phyloP scores from a whole-genome alignment of 495 filamentous ascomycete genomes.

The Parathielavia hyrcaniae region DNA sequence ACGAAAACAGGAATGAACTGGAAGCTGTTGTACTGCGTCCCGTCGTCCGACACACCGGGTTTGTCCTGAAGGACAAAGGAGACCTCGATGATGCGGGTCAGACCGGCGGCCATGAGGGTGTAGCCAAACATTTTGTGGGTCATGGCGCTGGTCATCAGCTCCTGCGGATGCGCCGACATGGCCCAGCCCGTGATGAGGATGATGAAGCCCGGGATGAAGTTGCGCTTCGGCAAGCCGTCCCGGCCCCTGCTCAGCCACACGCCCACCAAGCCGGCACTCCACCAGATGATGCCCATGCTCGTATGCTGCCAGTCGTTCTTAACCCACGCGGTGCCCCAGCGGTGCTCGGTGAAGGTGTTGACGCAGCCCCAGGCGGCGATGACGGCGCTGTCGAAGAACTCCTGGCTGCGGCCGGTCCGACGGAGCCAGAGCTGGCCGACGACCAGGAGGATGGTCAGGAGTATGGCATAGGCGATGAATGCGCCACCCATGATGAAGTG shows the following conservation, averaged over 20 bases:
- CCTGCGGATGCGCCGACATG: slow-evolving; percentile 85
- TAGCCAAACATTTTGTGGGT: slow-evolving; percentile 92
- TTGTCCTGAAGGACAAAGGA: slow-evolving; percentile 76
- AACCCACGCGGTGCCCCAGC: slow-evolving; percentile 88
- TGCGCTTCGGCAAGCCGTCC: slow-evolving; percentile 80
- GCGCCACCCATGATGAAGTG: slow-evolving; percentile 99
- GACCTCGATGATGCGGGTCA: slow-evolving; percentile 83
- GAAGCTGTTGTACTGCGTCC: slow-evolving; percentile 68
- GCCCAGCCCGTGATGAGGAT: slow-evolving; percentile 91
- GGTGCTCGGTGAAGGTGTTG: slow-evolving; percentile 97
- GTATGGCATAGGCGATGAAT: slow-evolving; percentile 88
- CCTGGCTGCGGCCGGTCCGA: slow-evolving; percentile 80
- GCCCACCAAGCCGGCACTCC: slow-evolving; percentile 84
- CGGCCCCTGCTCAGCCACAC: slow-evolving; percentile 83
- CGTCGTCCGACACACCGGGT: slow-evolving; percentile 50
- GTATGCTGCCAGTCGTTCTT: slow-evolving; percentile 95
- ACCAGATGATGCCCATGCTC: slow-evolving; percentile 96
- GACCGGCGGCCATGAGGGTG: slow-evolving; percentile 84
- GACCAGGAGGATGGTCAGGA: slow-evolving; percentile 78
- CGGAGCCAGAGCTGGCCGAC: slow-evolving; percentile 85
- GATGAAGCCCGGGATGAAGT: slow-evolving; percentile 85
- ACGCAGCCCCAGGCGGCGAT: slow-evolving; percentile 93
- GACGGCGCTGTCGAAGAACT: slow-evolving; percentile 90
- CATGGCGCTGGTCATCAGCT: slow-evolving; percentile 74
- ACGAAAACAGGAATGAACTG: slow-evolving; percentile 90